Conservation (phyloP, 2,329 filamentous ascomycete species). For the Monilinia fructigena region DNA sequence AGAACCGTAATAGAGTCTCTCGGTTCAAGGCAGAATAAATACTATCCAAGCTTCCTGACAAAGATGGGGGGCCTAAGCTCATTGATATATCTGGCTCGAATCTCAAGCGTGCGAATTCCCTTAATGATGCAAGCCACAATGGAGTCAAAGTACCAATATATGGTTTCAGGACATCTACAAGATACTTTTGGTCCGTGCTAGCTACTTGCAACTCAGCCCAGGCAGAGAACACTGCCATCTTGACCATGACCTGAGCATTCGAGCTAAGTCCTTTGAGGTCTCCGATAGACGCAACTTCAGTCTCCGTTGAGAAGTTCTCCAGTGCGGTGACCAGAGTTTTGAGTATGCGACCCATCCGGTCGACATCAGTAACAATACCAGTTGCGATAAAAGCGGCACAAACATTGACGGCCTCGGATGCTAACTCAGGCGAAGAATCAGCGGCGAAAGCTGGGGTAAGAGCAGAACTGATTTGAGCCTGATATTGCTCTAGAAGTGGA, state of each 20-base stretch:
- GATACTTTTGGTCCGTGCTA: constrained; percentile 85
- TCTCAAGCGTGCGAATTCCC: constrained; percentile 87
- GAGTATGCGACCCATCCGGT: constrained; percentile 97
- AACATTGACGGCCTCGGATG: constrained; percentile 93
- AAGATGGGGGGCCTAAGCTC: constrained; percentile 75
- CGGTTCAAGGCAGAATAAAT: constrained; percentile 94
- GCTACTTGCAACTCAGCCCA: constrained; percentile 98
- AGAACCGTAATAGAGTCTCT: constrained; percentile 90
- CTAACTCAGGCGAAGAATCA: constrained; percentile 93
- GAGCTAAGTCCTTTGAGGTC: constrained; percentile 90
- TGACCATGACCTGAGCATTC: constrained; percentile 97
- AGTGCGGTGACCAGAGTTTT: constrained; percentile 88
- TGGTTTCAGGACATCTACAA: constrained; percentile 83
- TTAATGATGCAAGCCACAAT: constrained; percentile 86
- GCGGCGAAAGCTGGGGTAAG: constrained; percentile 93
- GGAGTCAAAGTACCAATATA: constrained; percentile 89
- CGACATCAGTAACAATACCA: constrained; percentile 94
- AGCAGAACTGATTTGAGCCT: constrained; percentile 95
- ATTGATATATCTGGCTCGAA: constrained; percentile 98
- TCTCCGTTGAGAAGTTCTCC: constrained; percentile 84
- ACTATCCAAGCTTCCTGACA: constrained; percentile 84
- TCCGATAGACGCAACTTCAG: constrained; percentile 82
- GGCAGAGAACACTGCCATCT: constrained; percentile 93
- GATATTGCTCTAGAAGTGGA: constrained; percentile 94
- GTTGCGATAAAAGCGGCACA: constrained; percentile 98